Evolutionary conservation across 108 stramenopile genomes (phyloP).

Genomic region (Bacterosira constricta): DNA sequence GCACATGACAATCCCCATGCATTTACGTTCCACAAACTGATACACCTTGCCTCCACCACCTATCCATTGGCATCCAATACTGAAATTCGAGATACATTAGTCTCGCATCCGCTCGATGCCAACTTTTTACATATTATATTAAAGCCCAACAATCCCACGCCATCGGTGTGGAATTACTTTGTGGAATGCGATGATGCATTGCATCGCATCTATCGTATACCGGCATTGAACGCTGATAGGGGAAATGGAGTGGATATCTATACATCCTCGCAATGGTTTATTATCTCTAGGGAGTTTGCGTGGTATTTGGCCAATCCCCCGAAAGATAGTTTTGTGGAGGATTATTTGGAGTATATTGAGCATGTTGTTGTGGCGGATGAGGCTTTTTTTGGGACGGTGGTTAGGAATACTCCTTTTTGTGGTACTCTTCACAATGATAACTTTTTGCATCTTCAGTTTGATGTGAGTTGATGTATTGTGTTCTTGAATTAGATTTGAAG

Average conservation of each 20-base stretch:
- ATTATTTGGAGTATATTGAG: conserved; percentile 79
- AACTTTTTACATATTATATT: conserved; percentile 83
- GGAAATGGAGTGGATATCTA: conserved; percentile 77
- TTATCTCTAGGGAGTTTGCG: conserved; percentile 89
- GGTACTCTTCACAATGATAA: conserved; percentile 88
- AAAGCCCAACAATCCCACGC: conserved; percentile 67
- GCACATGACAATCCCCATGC: conserved; percentile 43
- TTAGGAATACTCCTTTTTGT: conserved; percentile 90
- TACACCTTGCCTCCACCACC: conserved; percentile 87
- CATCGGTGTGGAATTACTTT: conserved; percentile 88
- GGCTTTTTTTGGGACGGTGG: conserved; percentile 92
- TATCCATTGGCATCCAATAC: conserved; percentile 93
- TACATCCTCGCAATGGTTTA: conserved; percentile 94
- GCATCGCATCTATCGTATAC: conserved; percentile 90
- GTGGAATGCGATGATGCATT: conserved; percentile 95
- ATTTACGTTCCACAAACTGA: conserved; percentile 78
- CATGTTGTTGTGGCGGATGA: conserved; percentile 96
- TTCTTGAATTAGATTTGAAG: background rate
- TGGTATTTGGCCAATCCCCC: conserved; percentile 76
- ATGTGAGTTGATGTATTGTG: conserved; percentile 18
- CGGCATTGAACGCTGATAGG: conserved; percentile 56
- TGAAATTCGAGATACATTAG: conserved; percentile 82
- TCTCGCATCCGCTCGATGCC: conserved; percentile 83
- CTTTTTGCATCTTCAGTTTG: conserved; percentile 91
- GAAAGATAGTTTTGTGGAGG: conserved; percentile 70